Percentiles rank a stretch among this genome's conserved stretches.
Conservation (phyloP, 495 filamentous ascomycete genomes). For the Glonium stellatum region DNA sequence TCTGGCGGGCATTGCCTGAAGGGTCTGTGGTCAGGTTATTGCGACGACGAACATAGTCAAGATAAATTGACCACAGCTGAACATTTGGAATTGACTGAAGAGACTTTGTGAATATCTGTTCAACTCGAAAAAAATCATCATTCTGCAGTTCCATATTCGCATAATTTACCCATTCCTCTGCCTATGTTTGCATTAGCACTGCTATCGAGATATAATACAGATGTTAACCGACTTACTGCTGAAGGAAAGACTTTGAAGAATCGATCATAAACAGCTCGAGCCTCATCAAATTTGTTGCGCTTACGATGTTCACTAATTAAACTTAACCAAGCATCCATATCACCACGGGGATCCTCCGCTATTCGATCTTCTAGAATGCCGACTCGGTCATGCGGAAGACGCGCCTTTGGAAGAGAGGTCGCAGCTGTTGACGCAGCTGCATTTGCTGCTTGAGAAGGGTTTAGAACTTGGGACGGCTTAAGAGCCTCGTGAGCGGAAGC, state of each 20-base stretch:
- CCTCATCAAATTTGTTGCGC: slow-evolving; percentile 73
- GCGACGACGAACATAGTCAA: slow-evolving; percentile 86
- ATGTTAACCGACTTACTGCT: slow-evolving; percentile 58
- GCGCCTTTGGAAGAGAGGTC: slow-evolving; percentile 40
- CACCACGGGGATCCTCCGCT: slow-evolving; percentile 82
- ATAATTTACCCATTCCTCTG: slow-evolving; percentile 81
- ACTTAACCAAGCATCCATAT: slow-evolving; percentile 80
- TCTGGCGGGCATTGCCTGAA: slow-evolving; percentile 64
- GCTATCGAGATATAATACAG: slow-evolving; percentile 11
- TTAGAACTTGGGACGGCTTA: slow-evolving; percentile 20
- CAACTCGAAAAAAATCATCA: slow-evolving; percentile 67
- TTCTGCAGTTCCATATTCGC: slow-evolving; percentile 79
- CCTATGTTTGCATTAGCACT: slow-evolving; percentile 47
- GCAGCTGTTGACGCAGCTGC: slow-evolving; percentile 29
- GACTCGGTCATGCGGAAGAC: slow-evolving; percentile 69
- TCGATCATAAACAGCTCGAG: slow-evolving; percentile 71
- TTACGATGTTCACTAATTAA: slow-evolving; percentile 79
- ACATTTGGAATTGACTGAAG: slow-evolving; percentile 70
- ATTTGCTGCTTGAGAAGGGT: slow-evolving; percentile 8
- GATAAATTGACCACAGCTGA: slow-evolving; percentile 83
- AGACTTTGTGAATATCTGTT: slow-evolving; percentile 71
- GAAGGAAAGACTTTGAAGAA: slow-evolving; percentile 83
- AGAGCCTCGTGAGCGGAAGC: slow-evolving; percentile 23
- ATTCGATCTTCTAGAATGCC: slow-evolving; percentile 85
- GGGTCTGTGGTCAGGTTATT: slow-evolving; percentile 79